Conservation (phyloP, 345 rosid genomes). For the Ceriops zippeliana region DNA sequence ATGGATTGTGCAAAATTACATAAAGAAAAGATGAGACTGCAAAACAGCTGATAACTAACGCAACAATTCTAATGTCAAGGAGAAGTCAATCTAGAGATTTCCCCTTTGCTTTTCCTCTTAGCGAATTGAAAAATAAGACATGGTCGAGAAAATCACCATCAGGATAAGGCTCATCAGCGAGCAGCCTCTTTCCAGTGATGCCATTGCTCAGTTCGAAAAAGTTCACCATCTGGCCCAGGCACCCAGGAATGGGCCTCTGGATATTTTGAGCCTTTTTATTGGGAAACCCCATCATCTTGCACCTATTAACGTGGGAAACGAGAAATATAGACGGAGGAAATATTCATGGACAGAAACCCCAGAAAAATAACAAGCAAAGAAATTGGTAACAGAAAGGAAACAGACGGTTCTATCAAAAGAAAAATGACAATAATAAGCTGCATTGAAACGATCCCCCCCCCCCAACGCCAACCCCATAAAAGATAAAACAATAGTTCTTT, state of each 20-base stretch:
- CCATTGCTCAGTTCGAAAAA: slow-evolving; percentile 63
- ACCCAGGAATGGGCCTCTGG: slow-evolving; percentile 66
- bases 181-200: slow-evolving; percentile 48
- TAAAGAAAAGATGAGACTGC: no score
- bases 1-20: no score
- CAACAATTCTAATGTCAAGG: no score
- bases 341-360: no score
- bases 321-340: neutral
- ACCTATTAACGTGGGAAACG: slow-evolving; percentile 24
- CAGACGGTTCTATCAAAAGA: no score
- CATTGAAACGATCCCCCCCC: no score
- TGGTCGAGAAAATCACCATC: slow-evolving; percentile 44
- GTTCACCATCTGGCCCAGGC: slow-evolving; percentile 53
- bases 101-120: no score
- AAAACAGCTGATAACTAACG: no score
- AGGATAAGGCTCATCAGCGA: slow-evolving; percentile 43
- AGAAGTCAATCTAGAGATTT: no score
- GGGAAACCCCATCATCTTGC: slow-evolving; percentile 54
- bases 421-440: no score
- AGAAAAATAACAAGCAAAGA: neutral
- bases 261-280: slow-evolving; percentile 42
- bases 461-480: no score
- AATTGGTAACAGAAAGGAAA: neutral
- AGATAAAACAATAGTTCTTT: no score
- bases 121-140: neutral